These are phyloP conservation scores for Myxozyma vanderwaltii DNA, from an alignment of 805 yeast genomes.

Conservation along the genomic window DNA sequence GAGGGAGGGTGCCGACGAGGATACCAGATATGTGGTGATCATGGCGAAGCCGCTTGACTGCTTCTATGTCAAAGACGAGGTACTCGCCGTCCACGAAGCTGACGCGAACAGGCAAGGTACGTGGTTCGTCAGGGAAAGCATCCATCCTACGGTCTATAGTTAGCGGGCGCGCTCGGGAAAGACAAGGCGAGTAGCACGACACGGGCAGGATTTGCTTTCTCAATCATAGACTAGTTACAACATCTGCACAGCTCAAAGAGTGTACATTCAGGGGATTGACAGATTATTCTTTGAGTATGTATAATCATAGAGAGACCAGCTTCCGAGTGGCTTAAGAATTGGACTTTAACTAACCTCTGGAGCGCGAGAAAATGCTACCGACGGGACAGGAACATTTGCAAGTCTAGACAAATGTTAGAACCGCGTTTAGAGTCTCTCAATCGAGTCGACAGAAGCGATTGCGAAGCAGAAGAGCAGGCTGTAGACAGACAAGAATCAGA, in stretches of 20 bases:
- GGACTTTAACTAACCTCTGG: slow-evolving; percentile 1
- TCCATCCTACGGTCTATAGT: neutral
- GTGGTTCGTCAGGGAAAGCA: neutral
- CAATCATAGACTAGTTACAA: slow-evolving; percentile 21
- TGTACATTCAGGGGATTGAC: slow-evolving; percentile 38
- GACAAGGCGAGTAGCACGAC: neutral
- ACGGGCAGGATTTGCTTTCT: neutral
- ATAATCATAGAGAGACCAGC: slow-evolving; percentile 32
- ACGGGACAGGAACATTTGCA: neutral
- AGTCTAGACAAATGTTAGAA: neutral
- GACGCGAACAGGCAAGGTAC: slow-evolving; percentile 1
- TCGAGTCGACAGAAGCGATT: no score
- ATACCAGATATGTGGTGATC: slow-evolving; percentile 71
- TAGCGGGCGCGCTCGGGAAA: neutral
- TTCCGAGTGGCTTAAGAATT: neutral
- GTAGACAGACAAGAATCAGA: no score
- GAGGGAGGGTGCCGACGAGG: slow-evolving; percentile 77
- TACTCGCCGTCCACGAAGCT: slow-evolving; percentile 30
- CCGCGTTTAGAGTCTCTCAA: no score
- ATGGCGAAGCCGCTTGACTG: slow-evolving; percentile 56
- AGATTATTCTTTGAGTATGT: slow-evolving; percentile 30
- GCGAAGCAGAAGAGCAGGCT: neutral
- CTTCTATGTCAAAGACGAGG: slow-evolving; percentile 37
- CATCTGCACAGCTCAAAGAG: slow-evolving; percentile 11
- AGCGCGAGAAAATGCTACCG: neutral